Percentiles rank a stretch among this genome's conserved stretches.
These are phyloP conservation scores for Aspergillus unguis DNA, from an alignment of 2,329 filamentous ascomycete species.

Conservation along the genomic window DNA sequence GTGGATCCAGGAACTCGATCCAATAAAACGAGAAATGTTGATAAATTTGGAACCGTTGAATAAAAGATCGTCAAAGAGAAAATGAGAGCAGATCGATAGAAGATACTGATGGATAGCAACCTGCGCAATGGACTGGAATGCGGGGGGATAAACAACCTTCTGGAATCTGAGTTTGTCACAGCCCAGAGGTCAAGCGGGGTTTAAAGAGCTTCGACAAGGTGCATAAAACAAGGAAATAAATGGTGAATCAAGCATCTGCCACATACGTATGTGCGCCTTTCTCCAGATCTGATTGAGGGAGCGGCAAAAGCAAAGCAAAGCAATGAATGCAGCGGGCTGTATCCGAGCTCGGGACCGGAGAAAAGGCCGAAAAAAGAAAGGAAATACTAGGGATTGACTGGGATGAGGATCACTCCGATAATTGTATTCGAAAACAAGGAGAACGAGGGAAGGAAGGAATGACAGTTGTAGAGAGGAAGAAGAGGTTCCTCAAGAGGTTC, in stretches of 20 bases:
- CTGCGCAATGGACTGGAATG: constrained; percentile 19
- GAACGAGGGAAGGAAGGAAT: neutral
- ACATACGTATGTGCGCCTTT: neutral
- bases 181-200: neutral
- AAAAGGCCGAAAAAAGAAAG: neutral
- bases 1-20: too few species aligned
- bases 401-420: neutral
- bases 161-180: neutral
- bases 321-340: too few species aligned
- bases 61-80: neutral
- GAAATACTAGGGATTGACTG: neutral
- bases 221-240: neutral
- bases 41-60: too few species aligned
- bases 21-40: neutral
- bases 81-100: neutral
- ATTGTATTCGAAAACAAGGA: neutral
- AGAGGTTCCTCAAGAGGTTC: neutral
- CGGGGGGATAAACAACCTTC: constrained; percentile 12
- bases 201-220: neutral
- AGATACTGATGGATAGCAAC: constrained; percentile 2
- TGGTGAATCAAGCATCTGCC: constrained; percentile 5
- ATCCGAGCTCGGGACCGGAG: neutral
- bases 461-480: neutral
- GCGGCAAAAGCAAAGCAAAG: constrained; percentile 1
- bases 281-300: neutral